These are phyloP conservation scores for Massariosphaeria phaeospora DNA, from an alignment of 495 filamentous ascomycete genomes.

Conservation along the genomic window DNA sequence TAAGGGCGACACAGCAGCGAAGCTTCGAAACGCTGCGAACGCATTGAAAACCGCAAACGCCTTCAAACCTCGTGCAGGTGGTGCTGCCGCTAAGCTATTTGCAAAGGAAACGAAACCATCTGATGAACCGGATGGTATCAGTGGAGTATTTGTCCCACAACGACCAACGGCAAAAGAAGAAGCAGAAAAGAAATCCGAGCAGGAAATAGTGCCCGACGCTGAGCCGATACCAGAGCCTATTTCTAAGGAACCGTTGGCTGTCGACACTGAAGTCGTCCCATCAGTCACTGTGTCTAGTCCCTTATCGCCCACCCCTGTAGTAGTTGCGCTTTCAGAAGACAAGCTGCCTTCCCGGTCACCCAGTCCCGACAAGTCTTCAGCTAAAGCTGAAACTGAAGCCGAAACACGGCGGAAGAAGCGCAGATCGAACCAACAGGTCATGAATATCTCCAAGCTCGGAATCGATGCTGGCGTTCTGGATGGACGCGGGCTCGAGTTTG, in stretches of 20 bases:
- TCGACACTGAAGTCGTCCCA: conserved; percentile 34
- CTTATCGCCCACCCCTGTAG: conserved; percentile 12
- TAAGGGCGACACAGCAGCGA: conserved; percentile 61
- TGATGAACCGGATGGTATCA: conserved; percentile 79
- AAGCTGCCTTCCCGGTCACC: conserved; percentile 28
- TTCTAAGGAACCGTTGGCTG: conserved; percentile 19
- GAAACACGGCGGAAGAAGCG: conserved; percentile 53
- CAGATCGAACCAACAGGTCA: conserved; percentile 66
- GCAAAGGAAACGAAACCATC: conserved; percentile 47
- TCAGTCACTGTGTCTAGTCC: conserved; percentile 38
- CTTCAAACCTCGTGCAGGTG: conserved; percentile 80
- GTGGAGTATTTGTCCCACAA: conserved; percentile 51
- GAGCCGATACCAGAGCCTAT: conserved; percentile 13
- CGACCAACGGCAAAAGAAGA: conserved; percentile 17
- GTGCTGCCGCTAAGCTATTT: conserved; percentile 68
- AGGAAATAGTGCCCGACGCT: no score
- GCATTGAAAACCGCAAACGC: conserved; percentile 73
- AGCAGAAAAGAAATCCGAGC: conserved; percentile 26
- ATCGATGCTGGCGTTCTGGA: conserved; percentile 66
- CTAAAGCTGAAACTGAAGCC: conserved; percentile 41
- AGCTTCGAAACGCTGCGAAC: conserved; percentile 78
- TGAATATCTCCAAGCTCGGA: conserved; percentile 71
- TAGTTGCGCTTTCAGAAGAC: conserved; percentile 8
- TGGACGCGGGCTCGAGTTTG: conserved; percentile 65
- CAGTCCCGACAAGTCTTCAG: conserved; percentile 37